Evolutionary conservation across 768 basidiomycete species (phyloP).

Genomic region (Suillus fuscotomentosus): DNA sequence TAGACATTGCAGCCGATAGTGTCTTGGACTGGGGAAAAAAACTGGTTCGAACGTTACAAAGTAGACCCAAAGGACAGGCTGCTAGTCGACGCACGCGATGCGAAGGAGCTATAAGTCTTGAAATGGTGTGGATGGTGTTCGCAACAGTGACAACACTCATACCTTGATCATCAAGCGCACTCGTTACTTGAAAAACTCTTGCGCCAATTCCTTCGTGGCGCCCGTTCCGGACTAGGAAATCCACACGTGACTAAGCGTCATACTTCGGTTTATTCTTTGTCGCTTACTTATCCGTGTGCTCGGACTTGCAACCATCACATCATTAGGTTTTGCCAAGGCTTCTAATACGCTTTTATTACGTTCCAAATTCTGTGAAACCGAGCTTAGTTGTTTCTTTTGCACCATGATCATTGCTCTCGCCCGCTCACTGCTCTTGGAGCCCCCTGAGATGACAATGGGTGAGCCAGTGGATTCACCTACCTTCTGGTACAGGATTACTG

Average conservation of each 20-base stretch:
- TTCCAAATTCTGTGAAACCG: not conserved
- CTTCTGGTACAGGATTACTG: slow-evolving; percentile 72
- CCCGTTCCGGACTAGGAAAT: not conserved
- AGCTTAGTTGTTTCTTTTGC: not conserved
- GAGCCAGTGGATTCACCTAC: slow-evolving; percentile 50
- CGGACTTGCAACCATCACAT: not conserved
- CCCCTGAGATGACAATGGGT: slow-evolving; percentile 8
- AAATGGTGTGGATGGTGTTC: not conserved
- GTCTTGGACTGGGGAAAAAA: not conserved
- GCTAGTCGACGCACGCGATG: not conserved
- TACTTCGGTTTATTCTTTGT: too few relatives aligned
- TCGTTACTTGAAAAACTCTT: too few relatives aligned
- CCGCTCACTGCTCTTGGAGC: slow-evolving; percentile 2
- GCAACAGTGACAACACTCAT: not conserved
- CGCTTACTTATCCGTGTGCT: too few relatives aligned
- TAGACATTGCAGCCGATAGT: slow-evolving; percentile 7
- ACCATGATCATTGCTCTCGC: slow-evolving; percentile 16
- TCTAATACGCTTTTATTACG: not conserved
- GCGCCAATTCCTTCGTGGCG: too few relatives aligned
- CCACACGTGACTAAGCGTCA: not conserved
- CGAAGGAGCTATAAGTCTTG: not conserved
- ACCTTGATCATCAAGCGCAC: not conserved
- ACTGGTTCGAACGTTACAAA: not conserved
- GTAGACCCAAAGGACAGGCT: too few relatives aligned
- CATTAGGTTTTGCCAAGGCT: not conserved